Base-by-base conservation (phyloP, 2,329 filamentous ascomycete genomes). In the Fusarium luffae region DNA sequence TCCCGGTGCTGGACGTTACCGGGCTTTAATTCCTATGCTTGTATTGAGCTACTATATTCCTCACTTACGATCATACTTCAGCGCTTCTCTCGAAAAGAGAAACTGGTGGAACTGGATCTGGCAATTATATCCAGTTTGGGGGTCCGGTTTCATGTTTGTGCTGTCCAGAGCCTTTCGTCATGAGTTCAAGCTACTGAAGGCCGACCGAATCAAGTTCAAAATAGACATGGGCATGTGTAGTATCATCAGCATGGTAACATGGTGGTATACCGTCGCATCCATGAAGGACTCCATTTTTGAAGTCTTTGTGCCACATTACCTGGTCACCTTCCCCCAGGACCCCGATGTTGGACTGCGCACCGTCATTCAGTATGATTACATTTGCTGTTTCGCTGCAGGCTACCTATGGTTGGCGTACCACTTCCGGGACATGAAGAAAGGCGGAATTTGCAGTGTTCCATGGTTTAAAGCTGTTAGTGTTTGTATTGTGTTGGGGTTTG, bases 91-190 rank as follows among this genome's bases (percentile, higher is more conserved):
- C 1, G 68, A 75, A 27, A 40, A 37, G 0, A 67, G 75, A 18
- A 67, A 76, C 28, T 78, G 72, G 76, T 77, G 74, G 69, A 76
- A 74, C 19, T 78, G 77, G 75, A 43, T 76, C 16, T 78, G 77
- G 77, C 77, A 78, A 9, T 37, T 78, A 1, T 78, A 65, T 27
- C 75, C 75, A 0, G 43, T 77, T 1, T 77, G 73, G 75, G 66
- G 66, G 7, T 76, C 74, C 0, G 4, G 71, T 3, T 32, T 41
- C 2, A 63, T 73, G 47, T 62, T 76, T 30, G 37, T 59, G 3
- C 12, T 71, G 6, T 63, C 66, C 9, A 71, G 50, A 4, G 14
- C 19, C 1, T 16, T 50, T 23, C 28, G 19, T 18, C 14, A 21
- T 4, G 8, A 25, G 4, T 14, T 14, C 6, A 44, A 34, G n/a